Evolutionary conservation across 768 basidiomycete species (phyloP).

Genomic region (Leccinum subgranulosum): DNA sequence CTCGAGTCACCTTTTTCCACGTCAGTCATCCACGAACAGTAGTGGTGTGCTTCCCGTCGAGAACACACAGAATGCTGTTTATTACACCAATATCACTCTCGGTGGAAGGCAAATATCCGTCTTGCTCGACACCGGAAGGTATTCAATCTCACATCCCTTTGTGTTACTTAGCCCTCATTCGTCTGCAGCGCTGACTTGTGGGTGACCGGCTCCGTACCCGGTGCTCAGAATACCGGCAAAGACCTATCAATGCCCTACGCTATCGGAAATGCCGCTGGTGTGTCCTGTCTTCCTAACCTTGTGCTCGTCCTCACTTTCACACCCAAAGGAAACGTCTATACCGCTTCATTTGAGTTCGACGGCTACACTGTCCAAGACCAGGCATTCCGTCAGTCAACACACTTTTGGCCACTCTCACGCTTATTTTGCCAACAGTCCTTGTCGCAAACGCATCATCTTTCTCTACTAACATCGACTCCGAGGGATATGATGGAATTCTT

Average conservation of each 20-base stretch:
- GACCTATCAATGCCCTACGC: slow-evolving; percentile 61
- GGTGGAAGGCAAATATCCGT: slow-evolving; percentile 57
- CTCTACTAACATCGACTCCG: slow-evolving; percentile 52
- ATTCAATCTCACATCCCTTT: neutral
- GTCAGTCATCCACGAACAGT: slow-evolving; percentile 22
- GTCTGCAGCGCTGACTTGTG: slow-evolving; percentile 67
- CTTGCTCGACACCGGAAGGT: slow-evolving; percentile 79
- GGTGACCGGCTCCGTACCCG: slow-evolving; percentile 53
- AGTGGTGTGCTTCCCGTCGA: slow-evolving; percentile 40
- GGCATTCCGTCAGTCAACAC: slow-evolving; percentile 53
- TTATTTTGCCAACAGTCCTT: slow-evolving; percentile 42
- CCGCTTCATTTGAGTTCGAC: slow-evolving; percentile 52
- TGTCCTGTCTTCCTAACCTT: slow-evolving; percentile 2
- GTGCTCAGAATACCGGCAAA: slow-evolving; percentile 54
- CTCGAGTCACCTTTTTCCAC: slow-evolving; percentile 11
- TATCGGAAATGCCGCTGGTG: slow-evolving; percentile 63
- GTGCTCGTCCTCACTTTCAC: neutral
- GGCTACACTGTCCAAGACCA: slow-evolving; percentile 58
- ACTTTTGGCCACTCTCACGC: neutral
- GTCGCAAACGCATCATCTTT: slow-evolving; percentile 64
- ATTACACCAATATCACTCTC: slow-evolving; percentile 68
- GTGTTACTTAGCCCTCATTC: slow-evolving; percentile 3
- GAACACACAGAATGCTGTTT: slow-evolving; percentile 71
- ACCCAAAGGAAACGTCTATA: slow-evolving; percentile 51
- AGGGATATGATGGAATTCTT: slow-evolving; percentile 69